phyloP scores from a whole-genome alignment of 1,139 yeast genomes.

The Geotrichum australiense region DNA sequence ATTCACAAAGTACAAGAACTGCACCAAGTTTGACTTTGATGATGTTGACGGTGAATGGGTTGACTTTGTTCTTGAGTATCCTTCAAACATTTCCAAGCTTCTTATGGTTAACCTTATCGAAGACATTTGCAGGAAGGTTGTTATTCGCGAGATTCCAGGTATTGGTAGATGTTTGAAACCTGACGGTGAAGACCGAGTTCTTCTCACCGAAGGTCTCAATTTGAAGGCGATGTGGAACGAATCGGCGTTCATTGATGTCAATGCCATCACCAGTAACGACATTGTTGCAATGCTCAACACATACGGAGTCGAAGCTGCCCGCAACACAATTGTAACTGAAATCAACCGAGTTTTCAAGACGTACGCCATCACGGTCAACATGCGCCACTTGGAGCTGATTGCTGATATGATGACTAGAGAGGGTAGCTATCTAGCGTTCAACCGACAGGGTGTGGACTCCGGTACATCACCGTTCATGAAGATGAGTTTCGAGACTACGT shows the following conservation, averaged over 20 bases:
- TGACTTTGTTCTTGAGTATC: conserved; percentile 74
- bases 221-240: conserved; percentile 98
- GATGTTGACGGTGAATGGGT: conserved; percentile 90
- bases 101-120: conserved; percentile 97
- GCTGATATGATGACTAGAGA: conserved; percentile 99
- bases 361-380: conserved; percentile 88
- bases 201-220: conserved; percentile 97
- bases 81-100: conserved; percentile 83
- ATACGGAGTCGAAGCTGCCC: conserved; percentile 98
- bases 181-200: conserved; percentile 58
- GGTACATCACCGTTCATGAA: conserved; percentile 95
- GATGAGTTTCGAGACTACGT: conserved; percentile 98
- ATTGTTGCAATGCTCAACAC: conserved; percentile 83
- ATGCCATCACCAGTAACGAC: conserved; percentile 85
- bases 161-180: conserved; percentile 95
- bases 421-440: conserved; percentile 93
- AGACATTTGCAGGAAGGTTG: conserved; percentile 81
- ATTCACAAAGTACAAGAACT: conserved; percentile 60
- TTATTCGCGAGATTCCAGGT: conserved; percentile 84
- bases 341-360: conserved; percentile 93
- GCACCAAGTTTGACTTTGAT: conserved; percentile 81
- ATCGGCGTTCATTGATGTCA: conserved; percentile 83
- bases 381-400: conserved; percentile 91
- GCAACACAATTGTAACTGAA: conserved; percentile 95
- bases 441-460: conserved; percentile 96